Percentiles rank a stretch among this genome's conserved stretches.
Evolutionary conservation across 257 asterid species (phyloP).

Genomic region (Capsicum chinense): DNA sequence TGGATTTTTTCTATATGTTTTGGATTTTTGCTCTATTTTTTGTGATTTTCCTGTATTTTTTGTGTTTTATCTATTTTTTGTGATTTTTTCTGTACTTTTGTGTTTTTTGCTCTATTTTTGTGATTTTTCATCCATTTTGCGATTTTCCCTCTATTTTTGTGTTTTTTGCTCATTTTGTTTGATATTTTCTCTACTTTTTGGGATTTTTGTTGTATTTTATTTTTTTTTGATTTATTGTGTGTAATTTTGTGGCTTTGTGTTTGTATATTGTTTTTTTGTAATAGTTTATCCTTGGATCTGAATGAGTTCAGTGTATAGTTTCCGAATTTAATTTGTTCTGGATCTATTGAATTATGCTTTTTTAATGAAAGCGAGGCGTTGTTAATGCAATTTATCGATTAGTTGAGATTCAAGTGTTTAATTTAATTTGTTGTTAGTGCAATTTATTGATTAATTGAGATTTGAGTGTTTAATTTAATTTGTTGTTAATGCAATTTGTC

Average conservation of each 20-base stretch:
- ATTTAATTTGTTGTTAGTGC: background rate
- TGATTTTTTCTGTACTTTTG: background rate
- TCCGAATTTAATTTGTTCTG: background rate
- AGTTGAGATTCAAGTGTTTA: background rate
- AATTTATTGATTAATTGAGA: too few species aligned
- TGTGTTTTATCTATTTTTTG: too few species aligned
- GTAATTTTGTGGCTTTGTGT: background rate
- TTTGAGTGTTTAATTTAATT: too few species aligned
- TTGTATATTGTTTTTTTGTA: background rate
- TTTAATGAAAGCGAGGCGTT: conserved; percentile 1
- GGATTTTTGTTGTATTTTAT: background rate
- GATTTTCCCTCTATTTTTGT: too few species aligned
- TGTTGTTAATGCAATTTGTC: too few species aligned
- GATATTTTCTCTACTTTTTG: background rate
- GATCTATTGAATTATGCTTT: background rate
- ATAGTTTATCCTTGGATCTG: conserved; percentile 17
- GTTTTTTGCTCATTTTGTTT: background rate
- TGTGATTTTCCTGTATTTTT: background rate
- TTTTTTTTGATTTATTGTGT: background rate
- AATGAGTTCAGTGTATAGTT: background rate
- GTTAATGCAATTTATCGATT: background rate
- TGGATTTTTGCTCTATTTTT: background rate
- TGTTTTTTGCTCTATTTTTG: background rate
- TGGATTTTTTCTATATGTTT: background rate
- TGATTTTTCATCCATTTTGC: background rate